These are phyloP conservation scores for Mollisia scopiformis DNA, from an alignment of 2,329 filamentous ascomycete genomes.

Conservation along the genomic window DNA sequence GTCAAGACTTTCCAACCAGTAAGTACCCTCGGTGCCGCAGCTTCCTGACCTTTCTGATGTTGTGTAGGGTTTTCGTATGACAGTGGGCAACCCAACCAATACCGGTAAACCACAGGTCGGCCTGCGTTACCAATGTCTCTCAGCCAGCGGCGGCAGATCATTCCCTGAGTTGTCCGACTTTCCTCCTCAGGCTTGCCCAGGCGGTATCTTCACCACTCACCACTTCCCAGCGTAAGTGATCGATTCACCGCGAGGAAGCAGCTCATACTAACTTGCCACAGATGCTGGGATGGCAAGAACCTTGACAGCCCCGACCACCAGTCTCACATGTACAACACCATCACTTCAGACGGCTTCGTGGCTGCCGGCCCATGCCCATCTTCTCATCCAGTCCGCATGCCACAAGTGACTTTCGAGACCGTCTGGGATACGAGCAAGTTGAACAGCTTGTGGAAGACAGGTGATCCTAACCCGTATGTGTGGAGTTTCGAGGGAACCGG, in stretches of 20 bases:
- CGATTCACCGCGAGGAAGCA: not conserved
- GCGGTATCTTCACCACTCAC: constrained; percentile 38
- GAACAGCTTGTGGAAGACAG: constrained; percentile 45
- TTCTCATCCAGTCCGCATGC: constrained; percentile 48
- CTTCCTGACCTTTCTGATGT: constrained; percentile 4
- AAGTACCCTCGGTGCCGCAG: constrained; percentile 2
- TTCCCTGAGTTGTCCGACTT: constrained; percentile 13
- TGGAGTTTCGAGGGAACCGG: constrained; percentile 48
- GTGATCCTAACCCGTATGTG: constrained; percentile 46
- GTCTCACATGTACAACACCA: constrained; percentile 33
- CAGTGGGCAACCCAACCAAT: constrained; percentile 19
- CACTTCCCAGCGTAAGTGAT: constrained; percentile 32
- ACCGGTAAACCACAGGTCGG: constrained; percentile 9
- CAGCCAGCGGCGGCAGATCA: constrained; percentile 12
- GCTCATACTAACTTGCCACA: constrained; percentile 5
- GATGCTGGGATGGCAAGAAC: constrained; percentile 27
- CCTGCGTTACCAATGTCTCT: constrained; percentile 17
- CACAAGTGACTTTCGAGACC: constrained; percentile 52
- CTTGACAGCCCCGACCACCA: constrained; percentile 24
- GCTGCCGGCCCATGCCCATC: constrained; percentile 21
- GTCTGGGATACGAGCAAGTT: constrained; percentile 50
- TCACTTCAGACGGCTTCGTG: constrained; percentile 20
- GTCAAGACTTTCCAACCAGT: constrained; percentile 22
- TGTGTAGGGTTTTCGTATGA: constrained; percentile 26
- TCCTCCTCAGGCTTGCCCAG: constrained; percentile 30